These are phyloP conservation scores for Xanthoconium stramineum DNA, from an alignment of 768 basidiomycete species.

Conservation along the genomic window DNA sequence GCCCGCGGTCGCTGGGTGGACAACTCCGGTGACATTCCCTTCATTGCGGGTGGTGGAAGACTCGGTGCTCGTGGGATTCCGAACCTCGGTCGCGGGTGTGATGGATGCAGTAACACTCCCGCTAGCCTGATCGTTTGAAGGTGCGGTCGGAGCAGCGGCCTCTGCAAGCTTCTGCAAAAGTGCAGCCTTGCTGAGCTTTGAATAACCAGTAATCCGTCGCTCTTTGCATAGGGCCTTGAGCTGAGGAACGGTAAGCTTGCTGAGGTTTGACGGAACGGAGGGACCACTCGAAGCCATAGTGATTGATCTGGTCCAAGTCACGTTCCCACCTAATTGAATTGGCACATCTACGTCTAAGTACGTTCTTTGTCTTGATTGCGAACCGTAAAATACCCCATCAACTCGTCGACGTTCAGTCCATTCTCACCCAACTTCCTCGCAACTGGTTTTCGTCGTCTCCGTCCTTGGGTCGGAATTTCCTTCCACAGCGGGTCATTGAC, in stretches of 20 bases:
- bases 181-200: slow-evolving; percentile 58
- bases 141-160: background rate
- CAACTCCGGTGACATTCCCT: background rate
- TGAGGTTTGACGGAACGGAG: slow-evolving; percentile 13
- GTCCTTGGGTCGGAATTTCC: background rate
- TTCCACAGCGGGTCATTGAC: slow-evolving; percentile 19
- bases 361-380: slow-evolving; percentile 11
- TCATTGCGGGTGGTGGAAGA: background rate
- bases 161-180: slow-evolving; percentile 48
- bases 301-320: background rate
- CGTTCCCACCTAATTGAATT: too few relatives aligned
- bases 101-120: background rate
- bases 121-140: background rate
- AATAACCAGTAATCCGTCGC: slow-evolving; percentile 56
- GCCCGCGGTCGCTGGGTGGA: background rate
- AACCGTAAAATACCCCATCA: slow-evolving; percentile 18
- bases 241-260: slow-evolving; percentile 54
- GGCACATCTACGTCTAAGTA: background rate
- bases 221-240: slow-evolving; percentile 70
- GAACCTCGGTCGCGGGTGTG: background rate
- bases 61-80: background rate
- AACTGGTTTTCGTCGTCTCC: slow-evolving; percentile 15
- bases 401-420: slow-evolving; percentile 9
- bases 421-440: slow-evolving; percentile 13
- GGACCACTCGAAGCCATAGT: slow-evolving; percentile 11